These are phyloP conservation scores for Colletotrichum sp. DNA, from an alignment of 2,329 filamentous ascomycete genomes.

Conservation along the genomic window DNA sequence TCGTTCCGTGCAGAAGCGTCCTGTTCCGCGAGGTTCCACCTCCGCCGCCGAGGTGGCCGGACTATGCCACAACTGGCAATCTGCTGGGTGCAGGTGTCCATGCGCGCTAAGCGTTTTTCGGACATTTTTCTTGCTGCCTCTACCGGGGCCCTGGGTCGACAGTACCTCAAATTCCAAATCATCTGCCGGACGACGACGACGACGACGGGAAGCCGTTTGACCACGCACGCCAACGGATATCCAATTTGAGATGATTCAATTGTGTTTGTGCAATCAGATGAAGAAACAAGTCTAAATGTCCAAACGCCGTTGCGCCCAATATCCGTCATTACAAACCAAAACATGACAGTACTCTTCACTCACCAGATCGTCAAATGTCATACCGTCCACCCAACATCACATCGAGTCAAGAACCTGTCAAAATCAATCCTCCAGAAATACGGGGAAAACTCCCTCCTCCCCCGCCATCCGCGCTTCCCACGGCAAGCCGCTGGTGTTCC, in stretches of 20 bases:
- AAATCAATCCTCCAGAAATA: background rate
- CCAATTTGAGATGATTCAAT: background rate
- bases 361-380: background rate
- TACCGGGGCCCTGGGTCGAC: background rate
- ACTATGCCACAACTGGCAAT: slow-evolving; percentile 8
- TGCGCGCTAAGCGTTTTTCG: background rate
- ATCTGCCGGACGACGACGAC: background rate
- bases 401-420: background rate
- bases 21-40: background rate
- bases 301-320: background rate
- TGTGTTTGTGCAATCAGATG: background rate
- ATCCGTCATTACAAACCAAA: background rate
- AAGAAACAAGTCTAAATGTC: background rate
- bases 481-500: background rate
- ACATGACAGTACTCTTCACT: background rate
- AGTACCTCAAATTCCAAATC: slow-evolving; percentile 9
- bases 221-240: background rate
- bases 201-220: background rate
- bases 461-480: slow-evolving; percentile 2
- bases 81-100: background rate
- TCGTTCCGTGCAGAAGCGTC: background rate
- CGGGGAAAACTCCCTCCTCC: background rate
- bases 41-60: slow-evolving; percentile 3
- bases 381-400: background rate
- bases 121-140: background rate